Conservation (phyloP, 2,329 filamentous ascomycete species). For the Leptographium flavum region DNA sequence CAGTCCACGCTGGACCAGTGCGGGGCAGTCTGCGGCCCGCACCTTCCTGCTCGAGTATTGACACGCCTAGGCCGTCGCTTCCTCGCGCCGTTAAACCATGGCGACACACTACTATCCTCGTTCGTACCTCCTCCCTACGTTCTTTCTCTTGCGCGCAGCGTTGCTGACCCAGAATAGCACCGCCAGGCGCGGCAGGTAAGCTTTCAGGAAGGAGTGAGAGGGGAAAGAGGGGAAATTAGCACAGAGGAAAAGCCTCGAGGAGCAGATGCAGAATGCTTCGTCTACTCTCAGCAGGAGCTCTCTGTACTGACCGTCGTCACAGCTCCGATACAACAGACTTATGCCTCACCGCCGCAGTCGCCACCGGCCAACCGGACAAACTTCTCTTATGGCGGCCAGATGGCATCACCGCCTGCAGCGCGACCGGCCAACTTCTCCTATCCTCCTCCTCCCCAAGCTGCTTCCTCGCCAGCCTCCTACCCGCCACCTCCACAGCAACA, state of each 20-base stretch:
- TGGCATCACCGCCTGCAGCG: slow-evolving; percentile 15
- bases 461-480: slow-evolving; percentile 19
- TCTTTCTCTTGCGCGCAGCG: neutral
- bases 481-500: slow-evolving; percentile 17
- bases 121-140: neutral
- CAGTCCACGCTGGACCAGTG: neutral
- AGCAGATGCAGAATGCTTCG: neutral
- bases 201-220: neutral
- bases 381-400: slow-evolving; percentile 18
- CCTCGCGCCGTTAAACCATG: neutral
- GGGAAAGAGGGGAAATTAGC: neutral
- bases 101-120: slow-evolving; percentile 1
- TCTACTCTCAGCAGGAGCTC: neutral
- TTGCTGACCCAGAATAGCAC: slow-evolving; percentile 8
- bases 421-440: slow-evolving; percentile 17
- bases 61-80: neutral
- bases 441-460: slow-evolving; percentile 18
- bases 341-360: slow-evolving; percentile 22
- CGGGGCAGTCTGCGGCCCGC: neutral
- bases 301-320: neutral
- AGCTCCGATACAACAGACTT: slow-evolving; percentile 12
- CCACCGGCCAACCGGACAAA: slow-evolving; percentile 21
- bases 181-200: slow-evolving; percentile 9
- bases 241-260: too few relatives aligned
- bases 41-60: neutral